Percentiles rank a stretch among this genome's conserved stretches.
Evolutionary conservation across 306 rosid species (phyloP).

Genomic region (Cucurbita argyrosperma): DNA sequence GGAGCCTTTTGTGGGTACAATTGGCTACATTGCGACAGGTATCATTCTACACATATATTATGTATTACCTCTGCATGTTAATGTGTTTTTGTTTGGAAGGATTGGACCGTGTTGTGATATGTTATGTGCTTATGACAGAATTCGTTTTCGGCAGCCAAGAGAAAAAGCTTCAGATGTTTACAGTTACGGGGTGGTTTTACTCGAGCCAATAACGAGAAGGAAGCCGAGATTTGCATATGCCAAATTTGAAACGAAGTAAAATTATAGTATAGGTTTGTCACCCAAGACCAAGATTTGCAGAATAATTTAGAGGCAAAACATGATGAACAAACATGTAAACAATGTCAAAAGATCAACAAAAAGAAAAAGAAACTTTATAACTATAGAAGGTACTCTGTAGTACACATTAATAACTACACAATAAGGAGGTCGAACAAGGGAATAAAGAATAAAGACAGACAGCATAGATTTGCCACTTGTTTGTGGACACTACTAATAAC

Average conservation of each 20-base stretch:
- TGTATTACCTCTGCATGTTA: neutral
- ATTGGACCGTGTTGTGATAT: neutral
- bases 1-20: conserved; percentile 38
- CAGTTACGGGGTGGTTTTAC: conserved; percentile 65
- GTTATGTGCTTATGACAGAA: conserved; percentile 23
- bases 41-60: neutral
- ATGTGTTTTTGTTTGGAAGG: neutral
- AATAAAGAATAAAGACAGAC: neutral
- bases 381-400: neutral
- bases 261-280: neutral
- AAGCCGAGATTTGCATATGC: conserved; percentile 18
- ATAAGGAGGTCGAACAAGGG: neutral
- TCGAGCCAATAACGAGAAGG: conserved; percentile 62
- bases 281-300: neutral
- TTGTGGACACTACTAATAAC: neutral
- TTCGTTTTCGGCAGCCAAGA: conserved; percentile 32
- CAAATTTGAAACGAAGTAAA: no score
- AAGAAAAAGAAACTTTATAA: neutral
- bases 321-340: neutral
- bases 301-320: neutral
- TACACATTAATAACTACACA: conserved; percentile 7
- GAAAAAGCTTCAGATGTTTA: conserved; percentile 56
- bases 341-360: neutral
- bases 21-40: conserved; percentile 87
- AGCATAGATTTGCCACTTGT: conserved; percentile 5